phyloP scores from a whole-genome alignment of 345 rosid species.

The Bretschneidera sinensis region DNA sequence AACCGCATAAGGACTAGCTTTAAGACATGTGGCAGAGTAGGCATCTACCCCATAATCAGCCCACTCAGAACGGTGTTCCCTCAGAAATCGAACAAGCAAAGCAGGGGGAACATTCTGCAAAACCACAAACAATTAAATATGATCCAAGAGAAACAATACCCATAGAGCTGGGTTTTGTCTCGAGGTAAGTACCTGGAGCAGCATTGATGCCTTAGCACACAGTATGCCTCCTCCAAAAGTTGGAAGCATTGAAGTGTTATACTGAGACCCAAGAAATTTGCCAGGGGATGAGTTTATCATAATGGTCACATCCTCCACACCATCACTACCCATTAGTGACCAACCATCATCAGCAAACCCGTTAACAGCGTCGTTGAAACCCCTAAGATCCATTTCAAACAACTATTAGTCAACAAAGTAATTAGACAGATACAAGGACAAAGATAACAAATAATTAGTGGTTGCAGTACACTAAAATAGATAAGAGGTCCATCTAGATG shows the following conservation, averaged over 20 bases:
- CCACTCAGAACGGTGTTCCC: slow-evolving; percentile 99
- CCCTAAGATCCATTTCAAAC: slow-evolving; percentile 60
- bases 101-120: slow-evolving; percentile 87
- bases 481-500: too few species aligned
- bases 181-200: slow-evolving; percentile 60
- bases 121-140: too few species aligned
- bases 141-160: too few species aligned
- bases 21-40: slow-evolving; percentile 79
- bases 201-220: slow-evolving; percentile 94
- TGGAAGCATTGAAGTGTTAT: slow-evolving; percentile 53
- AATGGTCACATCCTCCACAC: slow-evolving; percentile 78
- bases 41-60: slow-evolving; percentile 92
- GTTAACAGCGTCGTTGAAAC: slow-evolving; percentile 93
- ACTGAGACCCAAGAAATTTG: slow-evolving; percentile 70
- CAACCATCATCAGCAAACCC: slow-evolving; percentile 95
- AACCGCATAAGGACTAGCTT: slow-evolving; percentile 76
- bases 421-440: too few species aligned
- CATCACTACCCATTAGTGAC: slow-evolving; percentile 79
- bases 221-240: slow-evolving; percentile 88
- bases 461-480: background rate
- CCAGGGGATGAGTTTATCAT: slow-evolving; percentile 71
- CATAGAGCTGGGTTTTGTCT: too few species aligned
- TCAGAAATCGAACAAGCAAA: slow-evolving; percentile 77
- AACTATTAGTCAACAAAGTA: slow-evolving; percentile 5
- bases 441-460: background rate